Conservation (phyloP, 1,284 basidiomycete species). For the Sporisorium exsertum region DNA sequence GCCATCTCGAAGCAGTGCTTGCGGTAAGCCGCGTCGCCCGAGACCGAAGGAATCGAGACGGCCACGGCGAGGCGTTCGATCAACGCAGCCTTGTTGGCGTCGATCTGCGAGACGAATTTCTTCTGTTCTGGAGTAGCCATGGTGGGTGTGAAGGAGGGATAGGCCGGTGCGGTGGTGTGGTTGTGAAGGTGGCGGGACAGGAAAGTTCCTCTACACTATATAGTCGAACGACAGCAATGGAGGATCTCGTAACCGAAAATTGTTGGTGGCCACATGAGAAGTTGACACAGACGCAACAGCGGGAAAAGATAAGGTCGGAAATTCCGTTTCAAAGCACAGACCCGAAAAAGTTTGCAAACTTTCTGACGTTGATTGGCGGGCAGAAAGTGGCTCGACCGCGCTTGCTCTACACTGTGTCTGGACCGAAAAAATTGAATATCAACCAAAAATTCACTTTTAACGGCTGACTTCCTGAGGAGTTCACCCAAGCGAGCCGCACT, state of each 20-base stretch:
- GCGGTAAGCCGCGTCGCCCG: slow-evolving; percentile 66
- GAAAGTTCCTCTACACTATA: background rate
- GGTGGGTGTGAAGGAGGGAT: background rate
- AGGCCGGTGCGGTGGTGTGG: background rate
- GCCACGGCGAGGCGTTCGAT: slow-evolving; percentile 64
- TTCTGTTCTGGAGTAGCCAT: slow-evolving; percentile 54
- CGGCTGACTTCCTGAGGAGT: slow-evolving; percentile 1
- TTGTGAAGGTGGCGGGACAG: background rate
- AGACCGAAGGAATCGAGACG: slow-evolving; percentile 67
- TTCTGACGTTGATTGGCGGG: slow-evolving; percentile 1
- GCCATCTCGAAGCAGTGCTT: slow-evolving; percentile 66
- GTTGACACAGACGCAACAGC: background rate
- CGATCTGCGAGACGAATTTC: slow-evolving; percentile 64
- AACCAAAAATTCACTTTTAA: slow-evolving; percentile 13
- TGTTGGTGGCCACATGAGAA: background rate
- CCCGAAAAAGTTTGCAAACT: slow-evolving; percentile 8
- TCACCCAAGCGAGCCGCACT: background rate
- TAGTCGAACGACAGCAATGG: background rate
- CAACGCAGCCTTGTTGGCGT: slow-evolving; percentile 60
- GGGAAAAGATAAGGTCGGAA: slow-evolving; percentile 21
- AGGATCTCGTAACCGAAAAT: background rate
- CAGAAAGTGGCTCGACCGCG: background rate
- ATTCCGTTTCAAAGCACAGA: slow-evolving; percentile 6
- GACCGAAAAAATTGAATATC: too few relatives aligned
- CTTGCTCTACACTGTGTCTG: background rate